These are phyloP conservation scores for Annulohypoxylon bovei DNA, from an alignment of 495 filamentous ascomycete species.

Conservation along the genomic window DNA sequence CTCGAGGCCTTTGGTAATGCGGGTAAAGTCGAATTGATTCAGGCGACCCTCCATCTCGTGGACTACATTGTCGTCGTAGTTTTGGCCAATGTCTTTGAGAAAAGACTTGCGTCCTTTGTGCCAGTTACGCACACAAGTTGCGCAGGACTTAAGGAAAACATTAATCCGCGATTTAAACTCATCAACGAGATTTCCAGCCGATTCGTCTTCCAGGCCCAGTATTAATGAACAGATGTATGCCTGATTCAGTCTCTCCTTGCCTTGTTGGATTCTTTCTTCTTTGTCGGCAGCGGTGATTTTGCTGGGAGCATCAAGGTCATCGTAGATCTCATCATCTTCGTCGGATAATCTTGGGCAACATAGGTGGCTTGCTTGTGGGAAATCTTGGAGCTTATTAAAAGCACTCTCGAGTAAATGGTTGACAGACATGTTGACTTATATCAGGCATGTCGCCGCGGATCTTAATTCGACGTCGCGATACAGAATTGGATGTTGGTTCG, in stretches of 20 bases:
- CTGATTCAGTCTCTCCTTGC: slow-evolving; percentile 61
- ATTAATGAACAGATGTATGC: slow-evolving; percentile 73
- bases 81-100: slow-evolving; percentile 66
- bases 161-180: slow-evolving; percentile 64
- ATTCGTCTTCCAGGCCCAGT: slow-evolving; percentile 70
- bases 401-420: slow-evolving; percentile 33
- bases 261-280: slow-evolving; percentile 57
- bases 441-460: slow-evolving; percentile 35
- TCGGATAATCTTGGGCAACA: slow-evolving; percentile 57
- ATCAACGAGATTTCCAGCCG: slow-evolving; percentile 65
- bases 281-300: slow-evolving; percentile 50
- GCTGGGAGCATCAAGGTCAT: slow-evolving; percentile 56
- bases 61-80: slow-evolving; percentile 46
- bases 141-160: slow-evolving; percentile 70
- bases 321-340: slow-evolving; percentile 63
- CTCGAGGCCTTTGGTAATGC: slow-evolving; percentile 51
- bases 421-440: slow-evolving; percentile 34
- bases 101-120: slow-evolving; percentile 75
- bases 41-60: slow-evolving; percentile 52
- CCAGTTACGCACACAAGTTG: slow-evolving; percentile 82
- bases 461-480: neutral
- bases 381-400: slow-evolving; percentile 55
- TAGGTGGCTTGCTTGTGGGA: slow-evolving; percentile 45
- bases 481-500: neutral
- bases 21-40: slow-evolving; percentile 56